phyloP scores from a whole-genome alignment of 2,329 filamentous ascomycete species.

The Clonostachys rhizophaga region DNA sequence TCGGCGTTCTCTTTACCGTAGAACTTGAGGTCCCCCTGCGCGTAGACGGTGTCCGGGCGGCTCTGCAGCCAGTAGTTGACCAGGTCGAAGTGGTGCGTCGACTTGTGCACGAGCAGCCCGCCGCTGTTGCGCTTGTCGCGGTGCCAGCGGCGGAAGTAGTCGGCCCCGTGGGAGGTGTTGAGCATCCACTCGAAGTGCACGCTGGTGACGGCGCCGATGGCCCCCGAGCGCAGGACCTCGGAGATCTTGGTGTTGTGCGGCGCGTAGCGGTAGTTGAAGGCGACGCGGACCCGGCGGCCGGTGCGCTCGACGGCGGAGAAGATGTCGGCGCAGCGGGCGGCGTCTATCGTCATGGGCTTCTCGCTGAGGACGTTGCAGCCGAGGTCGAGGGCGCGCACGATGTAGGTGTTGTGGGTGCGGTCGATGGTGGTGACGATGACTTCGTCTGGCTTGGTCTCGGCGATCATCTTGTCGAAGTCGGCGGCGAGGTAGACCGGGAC shows the following conservation, averaged over 20 bases:
- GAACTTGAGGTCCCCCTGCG: slow-evolving; percentile 53
- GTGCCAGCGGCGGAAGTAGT: slow-evolving; percentile 62
- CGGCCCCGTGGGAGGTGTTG: slow-evolving; percentile 56
- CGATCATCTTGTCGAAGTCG: slow-evolving; percentile 54
- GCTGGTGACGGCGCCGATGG: slow-evolving; percentile 50
- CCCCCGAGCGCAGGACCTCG: slow-evolving; percentile 45
- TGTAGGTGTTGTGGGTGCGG: slow-evolving; percentile 56
- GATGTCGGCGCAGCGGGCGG: slow-evolving; percentile 45
- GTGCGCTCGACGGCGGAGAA: slow-evolving; percentile 48
- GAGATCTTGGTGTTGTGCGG: slow-evolving; percentile 60
- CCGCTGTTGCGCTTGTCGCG: slow-evolving; percentile 56
- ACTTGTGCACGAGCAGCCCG: slow-evolving; percentile 56
- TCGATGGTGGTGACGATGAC: slow-evolving; percentile 61
- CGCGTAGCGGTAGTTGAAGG: slow-evolving; percentile 62
- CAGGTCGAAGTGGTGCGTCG: slow-evolving; percentile 60
- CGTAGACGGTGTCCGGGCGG: slow-evolving; percentile 49
- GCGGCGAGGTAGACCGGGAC: slow-evolving; percentile 49
- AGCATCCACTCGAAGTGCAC: slow-evolving; percentile 63
- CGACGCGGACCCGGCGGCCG: slow-evolving; percentile 44
- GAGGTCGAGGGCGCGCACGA: slow-evolving; percentile 51
- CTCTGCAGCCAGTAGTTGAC: slow-evolving; percentile 59
- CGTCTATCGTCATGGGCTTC: slow-evolving; percentile 62
- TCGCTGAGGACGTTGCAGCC: slow-evolving; percentile 59
- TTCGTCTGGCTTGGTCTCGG: slow-evolving; percentile 51
- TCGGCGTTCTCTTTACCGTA: slow-evolving; percentile 60